phyloP scores from a whole-genome alignment of 441 rosid genomes.

The Croton setiger region DNA sequence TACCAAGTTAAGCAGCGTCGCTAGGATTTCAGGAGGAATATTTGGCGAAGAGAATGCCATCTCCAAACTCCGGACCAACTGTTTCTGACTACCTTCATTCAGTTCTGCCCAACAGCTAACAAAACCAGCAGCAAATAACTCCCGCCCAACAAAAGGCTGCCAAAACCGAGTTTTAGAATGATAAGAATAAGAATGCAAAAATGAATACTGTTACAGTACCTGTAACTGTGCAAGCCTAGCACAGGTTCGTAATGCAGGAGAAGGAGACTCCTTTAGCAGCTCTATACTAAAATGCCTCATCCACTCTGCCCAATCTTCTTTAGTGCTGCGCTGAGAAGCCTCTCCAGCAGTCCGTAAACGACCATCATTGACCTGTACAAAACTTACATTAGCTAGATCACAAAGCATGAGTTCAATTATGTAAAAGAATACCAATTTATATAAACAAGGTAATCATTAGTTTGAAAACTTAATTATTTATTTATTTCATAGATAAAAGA shows the following conservation, averaged over 20 bases:
- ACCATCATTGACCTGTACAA: conserved; percentile 79
- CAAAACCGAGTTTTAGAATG: conserved; percentile 33
- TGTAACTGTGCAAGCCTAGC: conserved; percentile 98
- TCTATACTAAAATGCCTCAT: conserved; percentile 99
- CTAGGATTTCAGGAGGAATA: conserved; percentile 99
- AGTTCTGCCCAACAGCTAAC: conserved; percentile 99
- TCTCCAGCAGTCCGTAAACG: conserved; percentile 96
- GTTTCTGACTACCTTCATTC: conserved; percentile 87
- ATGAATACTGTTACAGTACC: conserved; percentile 39
- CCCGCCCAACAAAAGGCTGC: conserved; percentile 99
- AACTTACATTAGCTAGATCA: neutral
- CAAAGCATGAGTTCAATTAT: neutral
- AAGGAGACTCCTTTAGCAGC: conserved; percentile 96
- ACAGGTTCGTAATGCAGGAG: conserved; percentile 97
- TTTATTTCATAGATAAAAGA: neutral
- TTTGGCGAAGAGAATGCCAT: conserved; percentile 99
- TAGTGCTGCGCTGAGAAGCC: conserved; percentile 99
- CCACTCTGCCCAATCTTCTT: conserved; percentile 99
- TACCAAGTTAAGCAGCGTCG: conserved; percentile 96
- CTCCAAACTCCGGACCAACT: conserved; percentile 93
- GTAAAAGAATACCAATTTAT: neutral
- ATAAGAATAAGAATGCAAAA: conserved; percentile 14
- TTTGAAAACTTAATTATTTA: neutral
- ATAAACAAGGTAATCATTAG: neutral
- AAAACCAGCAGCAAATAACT: conserved; percentile 99